Base-by-base conservation (phyloP, 2,329 filamentous ascomycete species). In the Cylindrodendrum hubeiense region DNA sequence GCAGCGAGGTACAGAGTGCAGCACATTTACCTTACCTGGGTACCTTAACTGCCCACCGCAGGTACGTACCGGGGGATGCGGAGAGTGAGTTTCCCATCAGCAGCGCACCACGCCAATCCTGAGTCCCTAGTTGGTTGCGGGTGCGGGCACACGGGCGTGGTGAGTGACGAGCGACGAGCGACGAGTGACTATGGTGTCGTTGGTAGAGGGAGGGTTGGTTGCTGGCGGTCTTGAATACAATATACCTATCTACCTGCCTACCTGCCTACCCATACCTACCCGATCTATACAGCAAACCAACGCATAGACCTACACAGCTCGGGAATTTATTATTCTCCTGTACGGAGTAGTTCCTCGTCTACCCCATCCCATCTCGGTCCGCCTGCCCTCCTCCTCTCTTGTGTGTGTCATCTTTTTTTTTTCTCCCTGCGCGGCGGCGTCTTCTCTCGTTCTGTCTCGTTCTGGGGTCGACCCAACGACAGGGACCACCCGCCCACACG, bases 391-490 rank as follows among this genome's bases (percentile, higher is more conserved):
- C 21, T 33, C 44, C 46, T 46, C 34, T 47, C 33, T 26, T 61
- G 39, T 30, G 8, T 46, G n/a, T 66, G 34, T 44, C 21, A 51
- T 46, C 44, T 60, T 56, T 41, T 56, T 60, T 59, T 37, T 56
- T 52, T 17, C 19, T 44, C 15, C 26, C 46, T 44, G 17, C 26
- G 47, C 13, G n/a, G 15, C 44, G 44, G n/a, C n/a, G n/a, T n/a
- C n/a, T 24, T 24, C 22, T 33, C 33, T 24, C 24, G 10, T 41
- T 50, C 46, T 39, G 24, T 30, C 47, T 53, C 28, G 33, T 54
- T 62, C 63, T 67, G 66, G 61, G 61, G 57, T 63, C 54, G 46
- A 59, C 49, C 58, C 58, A 63, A 55, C 60, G 41, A 50, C 46
- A 71, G 39, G 50, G 53, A 53, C 67, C 60, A 69, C 60, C 54